Conservation (phyloP, 768 basidiomycete species). For the Exidia glandulosa region DNA sequence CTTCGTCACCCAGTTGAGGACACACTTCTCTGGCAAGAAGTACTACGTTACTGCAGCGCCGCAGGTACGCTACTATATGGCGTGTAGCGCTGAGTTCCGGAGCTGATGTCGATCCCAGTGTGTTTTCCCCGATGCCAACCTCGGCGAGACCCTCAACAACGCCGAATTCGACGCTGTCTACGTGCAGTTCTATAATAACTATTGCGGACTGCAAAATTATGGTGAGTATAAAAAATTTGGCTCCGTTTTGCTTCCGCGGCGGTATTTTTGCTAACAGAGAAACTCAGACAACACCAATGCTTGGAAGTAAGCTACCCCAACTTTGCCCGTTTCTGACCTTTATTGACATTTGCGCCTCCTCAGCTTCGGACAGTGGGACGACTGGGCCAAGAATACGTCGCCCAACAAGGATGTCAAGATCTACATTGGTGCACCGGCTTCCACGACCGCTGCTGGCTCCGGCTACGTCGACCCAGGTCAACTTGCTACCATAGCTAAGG, state of each 20-base stretch:
- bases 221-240: neutral
- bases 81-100: too few species aligned
- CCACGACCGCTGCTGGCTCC: conserved; percentile 3
- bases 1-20: conserved; percentile 48
- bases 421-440: conserved; percentile 9
- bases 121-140: conserved; percentile 54
- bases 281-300: neutral
- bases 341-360: too few species aligned
- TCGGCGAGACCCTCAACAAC: conserved; percentile 47
- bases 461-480: conserved; percentile 4
- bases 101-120: conserved; percentile 26
- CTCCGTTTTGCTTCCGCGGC: neutral
- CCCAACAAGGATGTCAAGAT: conserved; percentile 9
- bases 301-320: too few species aligned
- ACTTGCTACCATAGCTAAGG: conserved; percentile 4
- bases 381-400: conserved; percentile 6
- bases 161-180: conserved; percentile 64
- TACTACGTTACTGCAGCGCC: conserved; percentile 51
- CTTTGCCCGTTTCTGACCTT: too few species aligned
- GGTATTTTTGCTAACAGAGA: neutral
- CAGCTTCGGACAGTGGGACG: conserved; percentile 4
- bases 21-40: conserved; percentile 28
- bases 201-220: conserved; percentile 33
- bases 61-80: conserved; percentile 9
- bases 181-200: conserved; percentile 57